These are phyloP conservation scores for Lactarius deliciosus DNA, from an alignment of 768 basidiomycete species.

Conservation along the genomic window DNA sequence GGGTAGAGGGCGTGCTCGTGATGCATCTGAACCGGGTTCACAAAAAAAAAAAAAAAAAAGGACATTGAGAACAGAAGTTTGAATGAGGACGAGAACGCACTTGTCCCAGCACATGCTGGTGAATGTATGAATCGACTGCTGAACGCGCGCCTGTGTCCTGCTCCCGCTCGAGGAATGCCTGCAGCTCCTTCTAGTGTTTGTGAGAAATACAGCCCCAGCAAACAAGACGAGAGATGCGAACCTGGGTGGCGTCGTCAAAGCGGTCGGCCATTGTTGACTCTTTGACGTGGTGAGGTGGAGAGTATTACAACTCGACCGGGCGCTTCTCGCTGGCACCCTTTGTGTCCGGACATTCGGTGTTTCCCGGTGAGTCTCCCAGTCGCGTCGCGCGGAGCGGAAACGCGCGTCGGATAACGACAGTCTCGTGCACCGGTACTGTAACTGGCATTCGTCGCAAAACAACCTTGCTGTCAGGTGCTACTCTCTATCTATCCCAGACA, in stretches of 20 bases:
- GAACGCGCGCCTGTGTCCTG: constrained; percentile 74
- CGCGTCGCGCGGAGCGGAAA: background rate
- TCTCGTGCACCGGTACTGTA: background rate
- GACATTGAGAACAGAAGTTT: background rate
- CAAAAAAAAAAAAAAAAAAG: background rate
- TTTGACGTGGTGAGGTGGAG: background rate
- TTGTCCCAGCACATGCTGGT: constrained; percentile 93
- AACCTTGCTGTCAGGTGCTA: background rate
- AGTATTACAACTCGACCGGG: background rate
- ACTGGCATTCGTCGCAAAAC: background rate
- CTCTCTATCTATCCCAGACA: constrained; percentile 31
- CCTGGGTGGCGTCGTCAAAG: constrained; percentile 81
- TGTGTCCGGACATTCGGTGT: background rate
- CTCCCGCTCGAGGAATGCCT: constrained; percentile 74
- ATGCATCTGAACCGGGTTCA: constrained; percentile 59
- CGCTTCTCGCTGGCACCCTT: background rate
- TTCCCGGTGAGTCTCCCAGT: constrained; percentile 4
- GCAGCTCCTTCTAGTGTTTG: constrained; percentile 70
- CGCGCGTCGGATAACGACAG: background rate
- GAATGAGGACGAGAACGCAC: constrained; percentile 46
- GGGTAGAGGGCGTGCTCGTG: constrained; percentile 70
- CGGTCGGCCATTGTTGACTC: constrained; percentile 48
- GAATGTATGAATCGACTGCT: constrained; percentile 70
- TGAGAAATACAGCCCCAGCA: constrained; percentile 10
- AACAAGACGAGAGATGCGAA: constrained; percentile 33